Evolutionary conservation across 2,329 filamentous ascomycete species (phyloP).

Genomic region (Zymoseptoria tritici): DNA sequence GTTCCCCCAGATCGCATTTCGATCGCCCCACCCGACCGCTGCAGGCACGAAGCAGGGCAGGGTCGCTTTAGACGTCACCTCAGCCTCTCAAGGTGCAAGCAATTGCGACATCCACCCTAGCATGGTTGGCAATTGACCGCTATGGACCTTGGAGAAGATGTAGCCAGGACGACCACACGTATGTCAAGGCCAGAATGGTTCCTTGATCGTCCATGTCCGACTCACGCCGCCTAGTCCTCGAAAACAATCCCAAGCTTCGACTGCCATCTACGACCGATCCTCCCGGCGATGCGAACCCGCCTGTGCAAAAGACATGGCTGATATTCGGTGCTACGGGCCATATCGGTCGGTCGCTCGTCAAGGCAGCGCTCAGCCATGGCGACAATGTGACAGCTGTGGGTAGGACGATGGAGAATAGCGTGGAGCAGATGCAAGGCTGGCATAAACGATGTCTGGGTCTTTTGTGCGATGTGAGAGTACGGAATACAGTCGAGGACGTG

Average conservation of each 20-base stretch:
- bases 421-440: conserved; percentile 63
- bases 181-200: background rate
- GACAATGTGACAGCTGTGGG: conserved; percentile 85
- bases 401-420: conserved; percentile 67
- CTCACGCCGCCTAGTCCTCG: conserved; percentile 9
- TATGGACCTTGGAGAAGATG: background rate
- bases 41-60: background rate
- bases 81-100: background rate
- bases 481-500: conserved; percentile 66
- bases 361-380: conserved; percentile 68
- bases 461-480: conserved; percentile 83
- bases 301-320: conserved; percentile 79
- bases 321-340: conserved; percentile 97
- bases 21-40: background rate
- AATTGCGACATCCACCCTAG: background rate
- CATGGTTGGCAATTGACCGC: background rate
- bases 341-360: conserved; percentile 85
- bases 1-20: background rate
- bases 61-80: background rate
- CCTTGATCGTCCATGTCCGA: background rate
- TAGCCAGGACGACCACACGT: background rate
- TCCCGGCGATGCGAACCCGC: conserved; percentile 60
- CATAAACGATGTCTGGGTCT: conserved; percentile 66
- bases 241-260: conserved; percentile 31
- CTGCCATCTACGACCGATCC: conserved; percentile 84